Conservation (phyloP, 768 basidiomycete genomes). For the Tulasnella sp. region DNA sequence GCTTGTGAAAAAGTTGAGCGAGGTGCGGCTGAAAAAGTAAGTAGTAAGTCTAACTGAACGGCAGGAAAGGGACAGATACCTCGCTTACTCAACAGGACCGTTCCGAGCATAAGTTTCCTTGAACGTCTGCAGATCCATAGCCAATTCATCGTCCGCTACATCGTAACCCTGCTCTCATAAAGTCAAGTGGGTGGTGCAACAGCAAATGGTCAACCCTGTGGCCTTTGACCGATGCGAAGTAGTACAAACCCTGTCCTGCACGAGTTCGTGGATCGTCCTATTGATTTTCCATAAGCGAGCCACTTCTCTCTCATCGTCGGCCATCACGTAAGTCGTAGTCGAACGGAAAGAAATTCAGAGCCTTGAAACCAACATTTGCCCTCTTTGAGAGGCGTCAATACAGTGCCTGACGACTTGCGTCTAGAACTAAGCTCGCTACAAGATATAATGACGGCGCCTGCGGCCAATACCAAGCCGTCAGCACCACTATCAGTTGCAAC, state of each 20-base stretch:
- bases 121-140: slow-evolving; percentile 77
- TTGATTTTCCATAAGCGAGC: slow-evolving; percentile 91
- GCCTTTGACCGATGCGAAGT: background rate
- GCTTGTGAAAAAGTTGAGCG: slow-evolving; percentile 85
- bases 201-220: too few species aligned
- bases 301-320: slow-evolving; percentile 29
- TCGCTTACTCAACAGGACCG: slow-evolving; percentile 75
- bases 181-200: slow-evolving; percentile 3
- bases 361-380: slow-evolving; percentile 4
- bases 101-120: slow-evolving; percentile 58
- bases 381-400: background rate
- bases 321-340: background rate
- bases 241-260: slow-evolving; percentile 73
- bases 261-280: slow-evolving; percentile 91
- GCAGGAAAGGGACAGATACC: background rate
- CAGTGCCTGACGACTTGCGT: too few species aligned
- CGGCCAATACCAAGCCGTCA: slow-evolving; percentile 11
- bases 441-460: slow-evolving; percentile 9
- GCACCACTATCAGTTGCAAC: slow-evolving; percentile 11
- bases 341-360: slow-evolving; percentile 10
- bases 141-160: slow-evolving; percentile 89
- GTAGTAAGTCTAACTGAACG: background rate
- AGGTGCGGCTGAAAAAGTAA: slow-evolving; percentile 51
- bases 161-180: slow-evolving; percentile 75
- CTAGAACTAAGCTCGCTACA: background rate